Evolutionary conservation across 2,329 filamentous ascomycete species (phyloP).

Genomic region (Hirsutella thompsonii): DNA sequence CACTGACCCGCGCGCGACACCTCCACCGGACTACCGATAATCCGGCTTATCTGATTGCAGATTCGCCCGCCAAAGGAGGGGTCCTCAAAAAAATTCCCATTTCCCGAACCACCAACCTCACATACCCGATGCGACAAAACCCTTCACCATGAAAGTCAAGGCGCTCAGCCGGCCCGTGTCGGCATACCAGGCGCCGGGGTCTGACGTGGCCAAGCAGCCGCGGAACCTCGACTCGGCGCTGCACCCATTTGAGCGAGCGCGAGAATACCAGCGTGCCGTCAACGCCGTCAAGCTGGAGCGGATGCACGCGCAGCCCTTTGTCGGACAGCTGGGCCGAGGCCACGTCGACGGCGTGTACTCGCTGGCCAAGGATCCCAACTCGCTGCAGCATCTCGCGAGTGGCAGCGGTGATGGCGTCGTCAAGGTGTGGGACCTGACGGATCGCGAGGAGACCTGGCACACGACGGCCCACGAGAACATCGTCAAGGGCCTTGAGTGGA

Average conservation of each 20-base stretch:
- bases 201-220: slow-evolving; percentile 50
- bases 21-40: slow-evolving; percentile 15
- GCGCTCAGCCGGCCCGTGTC: slow-evolving; percentile 53
- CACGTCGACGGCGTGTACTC: slow-evolving; percentile 82
- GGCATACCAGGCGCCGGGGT: slow-evolving; percentile 53
- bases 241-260: slow-evolving; percentile 81
- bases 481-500: slow-evolving; percentile 86
- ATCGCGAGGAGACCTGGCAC: slow-evolving; percentile 61
- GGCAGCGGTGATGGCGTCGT: slow-evolving; percentile 86
- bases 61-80: slow-evolving; percentile 9
- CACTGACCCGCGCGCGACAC: no score
- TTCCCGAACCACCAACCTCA: slow-evolving; percentile 2
- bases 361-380: slow-evolving; percentile 67
- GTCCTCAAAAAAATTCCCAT: slow-evolving; percentile 15
- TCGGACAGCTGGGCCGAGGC: slow-evolving; percentile 75
- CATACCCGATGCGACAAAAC: background rate
- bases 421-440: slow-evolving; percentile 78
- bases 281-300: slow-evolving; percentile 86
- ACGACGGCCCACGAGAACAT: slow-evolving; percentile 82
- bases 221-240: slow-evolving; percentile 71
- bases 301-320: slow-evolving; percentile 66
- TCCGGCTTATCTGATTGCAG: slow-evolving; percentile 16
- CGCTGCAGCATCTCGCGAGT: slow-evolving; percentile 63
- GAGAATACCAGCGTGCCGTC: slow-evolving; percentile 50
- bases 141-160: slow-evolving; percentile 42